Evolutionary conservation across 306 rosid species (phyloP), one percentile per base, ranked within the genome.

Genomic region (Lotus japonicus): DNA sequence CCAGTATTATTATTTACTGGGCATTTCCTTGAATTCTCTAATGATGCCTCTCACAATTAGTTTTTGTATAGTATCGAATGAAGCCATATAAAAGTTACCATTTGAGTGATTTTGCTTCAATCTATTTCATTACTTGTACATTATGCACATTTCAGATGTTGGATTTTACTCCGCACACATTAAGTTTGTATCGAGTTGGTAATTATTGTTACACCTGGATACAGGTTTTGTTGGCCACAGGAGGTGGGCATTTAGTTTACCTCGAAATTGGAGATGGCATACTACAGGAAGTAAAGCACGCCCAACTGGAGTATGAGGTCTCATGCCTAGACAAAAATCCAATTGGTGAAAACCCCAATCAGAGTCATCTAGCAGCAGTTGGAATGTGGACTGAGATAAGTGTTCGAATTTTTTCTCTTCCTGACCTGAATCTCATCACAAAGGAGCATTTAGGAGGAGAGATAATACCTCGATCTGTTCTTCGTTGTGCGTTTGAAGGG

Each of bases 331-430:
- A 95, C 85, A 88, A 90, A 66, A 90, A 95, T 66, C 99, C 99
- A 18, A 95, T 95, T 26, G 95, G 96, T 43, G 99, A 87, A 62
- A 81, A 87, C 67, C 87, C 91, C 62, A 78, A 83, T 70, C 87
- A 71, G 44, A 95, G 99, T 78, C 79, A 85, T 55, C 92, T 95
- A 43, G 99, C 99, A 39, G 99, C 92, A 44, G 89, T 95, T 79
- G 99, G 99, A 58, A 90, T 95, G 99, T 95, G 96, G 99, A 95
- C 97, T 1, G 97, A 95, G 84, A 90, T 95, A 39, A 87, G 99
- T 72, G 95, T 95, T 63, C 79, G 86, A 50, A 76, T 95, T 70
- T 91, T 90, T 80, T 87, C 95, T 31, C 91, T 95, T 72, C 97
- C 99, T 28, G 97, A 91, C 43, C 91, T 95, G 67, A 85, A 81